phyloP scores from a whole-genome alignment of 2,329 filamentous ascomycete genomes.

The Furcasterigmium furcatum region DNA sequence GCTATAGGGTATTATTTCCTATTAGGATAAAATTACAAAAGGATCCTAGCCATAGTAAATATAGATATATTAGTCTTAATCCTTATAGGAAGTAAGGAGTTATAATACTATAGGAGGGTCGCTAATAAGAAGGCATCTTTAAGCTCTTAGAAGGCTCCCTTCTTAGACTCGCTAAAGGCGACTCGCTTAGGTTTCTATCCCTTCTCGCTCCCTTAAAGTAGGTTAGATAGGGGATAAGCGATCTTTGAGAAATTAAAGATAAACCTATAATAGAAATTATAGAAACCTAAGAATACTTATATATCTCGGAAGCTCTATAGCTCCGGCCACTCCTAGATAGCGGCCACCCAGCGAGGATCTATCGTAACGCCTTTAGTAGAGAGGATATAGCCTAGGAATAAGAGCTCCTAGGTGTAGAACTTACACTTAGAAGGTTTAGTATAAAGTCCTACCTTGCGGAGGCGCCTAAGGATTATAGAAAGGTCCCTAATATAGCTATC shows the following conservation, averaged over 20 bases:
- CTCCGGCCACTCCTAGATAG: background rate
- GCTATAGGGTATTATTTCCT: conserved; percentile 3
- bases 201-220: background rate
- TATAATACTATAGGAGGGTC: background rate
- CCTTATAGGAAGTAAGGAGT: background rate
- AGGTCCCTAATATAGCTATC: background rate
- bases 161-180: background rate
- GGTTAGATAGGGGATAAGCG: background rate
- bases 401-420: background rate
- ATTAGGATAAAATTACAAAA: conserved; percentile 5
- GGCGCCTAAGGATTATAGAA: background rate
- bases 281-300: conserved; percentile 8
- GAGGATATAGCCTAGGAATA: conserved; percentile 8
- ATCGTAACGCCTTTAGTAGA: background rate
- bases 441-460: background rate
- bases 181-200: background rate
- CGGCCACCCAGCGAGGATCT: conserved; percentile 1
- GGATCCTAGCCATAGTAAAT: background rate
- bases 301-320: conserved; percentile 1
- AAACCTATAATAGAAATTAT: conserved; percentile 12
- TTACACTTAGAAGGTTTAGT: conserved; percentile 2
- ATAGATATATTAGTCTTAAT: conserved; percentile 3
- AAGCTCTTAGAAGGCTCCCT: background rate
- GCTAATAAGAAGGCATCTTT: background rate
- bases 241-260: conserved; percentile 6